phyloP scores from a whole-genome alignment of 129 eudicot genomes.

The Ambrosia trifida region DNA sequence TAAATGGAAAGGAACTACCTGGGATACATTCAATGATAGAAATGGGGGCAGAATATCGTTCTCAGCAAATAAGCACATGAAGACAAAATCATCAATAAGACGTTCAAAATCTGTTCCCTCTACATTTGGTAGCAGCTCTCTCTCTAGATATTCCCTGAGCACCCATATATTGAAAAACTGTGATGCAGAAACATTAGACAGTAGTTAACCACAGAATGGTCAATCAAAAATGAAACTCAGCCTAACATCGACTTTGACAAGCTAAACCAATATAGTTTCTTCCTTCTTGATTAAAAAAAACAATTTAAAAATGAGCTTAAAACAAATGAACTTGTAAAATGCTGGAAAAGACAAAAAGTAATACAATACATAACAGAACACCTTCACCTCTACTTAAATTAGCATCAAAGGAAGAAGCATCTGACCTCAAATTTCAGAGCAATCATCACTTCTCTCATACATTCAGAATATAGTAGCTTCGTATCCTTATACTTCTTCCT shows the following conservation, averaged over 20 bases:
- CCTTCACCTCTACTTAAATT: background rate
- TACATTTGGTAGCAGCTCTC: constrained; percentile 29
- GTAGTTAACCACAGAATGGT: background rate
- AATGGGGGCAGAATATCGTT: constrained; percentile 44
- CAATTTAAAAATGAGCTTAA: background rate
- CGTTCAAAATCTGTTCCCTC: constrained; percentile 37
- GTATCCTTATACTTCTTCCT: background rate
- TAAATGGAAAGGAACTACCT: constrained; percentile 30
- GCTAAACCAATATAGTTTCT: background rate
- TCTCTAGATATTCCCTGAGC: constrained; percentile 47
- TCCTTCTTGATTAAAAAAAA: background rate
- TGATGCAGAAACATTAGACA: background rate
- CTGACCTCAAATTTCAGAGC: constrained; percentile 21
- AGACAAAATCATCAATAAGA: constrained; percentile 51
- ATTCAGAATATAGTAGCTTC: background rate
- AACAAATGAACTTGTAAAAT: too few relatives aligned
- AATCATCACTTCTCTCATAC: background rate
- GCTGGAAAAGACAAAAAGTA: too few relatives aligned
- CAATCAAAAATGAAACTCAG: background rate
- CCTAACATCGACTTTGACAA: background rate
- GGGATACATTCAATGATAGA: constrained; percentile 46
- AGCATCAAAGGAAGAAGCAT: background rate
- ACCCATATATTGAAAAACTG: constrained; percentile 45
- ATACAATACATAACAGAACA: background rate
- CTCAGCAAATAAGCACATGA: constrained; percentile 35